Evolutionary conservation across 768 basidiomycete genomes (phyloP).

Genomic region (Tubosaeta sp.): DNA sequence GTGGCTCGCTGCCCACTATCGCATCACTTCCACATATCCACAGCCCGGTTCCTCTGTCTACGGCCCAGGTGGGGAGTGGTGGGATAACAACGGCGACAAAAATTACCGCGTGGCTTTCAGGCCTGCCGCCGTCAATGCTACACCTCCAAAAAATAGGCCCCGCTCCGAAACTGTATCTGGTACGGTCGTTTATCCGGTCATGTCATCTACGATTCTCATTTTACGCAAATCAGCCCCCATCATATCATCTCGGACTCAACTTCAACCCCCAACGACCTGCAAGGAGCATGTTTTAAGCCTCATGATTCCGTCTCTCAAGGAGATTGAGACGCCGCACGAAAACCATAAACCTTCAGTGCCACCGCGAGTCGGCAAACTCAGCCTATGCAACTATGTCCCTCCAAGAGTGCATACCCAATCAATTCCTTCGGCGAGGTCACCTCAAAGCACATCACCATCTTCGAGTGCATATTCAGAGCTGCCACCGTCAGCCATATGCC

Average conservation of each 20-base stretch:
- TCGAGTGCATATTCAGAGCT: background rate
- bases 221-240: conserved; percentile 5
- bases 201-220: conserved; percentile 1
- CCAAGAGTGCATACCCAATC: conserved; percentile 13
- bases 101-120: conserved; percentile 80
- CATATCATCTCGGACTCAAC: background rate
- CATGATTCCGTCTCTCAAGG: conserved; percentile 4
- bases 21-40: conserved; percentile 20
- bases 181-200: background rate
- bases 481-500: background rate
- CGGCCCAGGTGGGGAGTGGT: conserved; percentile 69
- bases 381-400: conserved; percentile 32
- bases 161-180: conserved; percentile 23
- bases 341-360: background rate
- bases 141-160: background rate
- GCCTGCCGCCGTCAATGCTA: background rate
- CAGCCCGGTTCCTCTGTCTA: conserved; percentile 18
- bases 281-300: conserved; percentile 12
- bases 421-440: background rate
- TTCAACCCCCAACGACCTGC: background rate
- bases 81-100: conserved; percentile 82
- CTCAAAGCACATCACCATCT: background rate
- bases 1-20: conserved; percentile 59
- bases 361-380: conserved; percentile 20
- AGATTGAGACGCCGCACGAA: background rate